Evolutionary conservation across 2,329 filamentous ascomycete species (phyloP).

Genomic region (Neonectria faginata): DNA sequence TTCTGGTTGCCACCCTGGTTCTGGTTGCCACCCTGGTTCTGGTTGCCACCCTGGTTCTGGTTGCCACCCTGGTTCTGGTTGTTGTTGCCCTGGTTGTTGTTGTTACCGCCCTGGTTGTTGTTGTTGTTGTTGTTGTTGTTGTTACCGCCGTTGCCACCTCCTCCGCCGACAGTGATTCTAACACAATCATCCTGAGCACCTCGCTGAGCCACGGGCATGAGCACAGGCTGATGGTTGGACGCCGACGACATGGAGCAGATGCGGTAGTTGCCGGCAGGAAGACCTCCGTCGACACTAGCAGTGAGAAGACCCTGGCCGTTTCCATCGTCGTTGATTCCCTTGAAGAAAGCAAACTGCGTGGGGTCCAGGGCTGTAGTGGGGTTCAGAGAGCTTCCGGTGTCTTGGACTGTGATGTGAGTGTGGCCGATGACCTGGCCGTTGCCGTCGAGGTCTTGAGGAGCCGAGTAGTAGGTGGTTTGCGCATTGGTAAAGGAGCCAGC

Average conservation of each 20-base stretch:
- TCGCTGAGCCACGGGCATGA: conserved; percentile 76
- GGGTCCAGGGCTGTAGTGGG: conserved; percentile 66
- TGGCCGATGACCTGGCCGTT: conserved; percentile 67
- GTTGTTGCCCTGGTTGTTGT: conserved; percentile 25
- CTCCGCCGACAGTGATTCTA: conserved; percentile 66
- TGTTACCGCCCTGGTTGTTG: conserved; percentile 22
- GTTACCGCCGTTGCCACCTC: conserved; percentile 29
- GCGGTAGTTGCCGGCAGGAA: conserved; percentile 73
- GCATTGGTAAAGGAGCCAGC: conserved; percentile 73
- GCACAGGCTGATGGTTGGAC: conserved; percentile 74
- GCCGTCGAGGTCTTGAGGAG: conserved; percentile 65
- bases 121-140: conserved; percentile 28
- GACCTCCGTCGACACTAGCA: conserved; percentile 66
- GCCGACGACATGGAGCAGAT: conserved; percentile 72
- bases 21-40: conserved; percentile 7
- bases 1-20: conserved; percentile 14
- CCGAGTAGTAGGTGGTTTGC: conserved; percentile 69
- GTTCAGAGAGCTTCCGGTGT: conserved; percentile 63
- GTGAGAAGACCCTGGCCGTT: conserved; percentile 66
- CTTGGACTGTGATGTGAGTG: conserved; percentile 70
- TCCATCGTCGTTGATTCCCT: conserved; percentile 73
- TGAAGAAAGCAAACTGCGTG: conserved; percentile 70
- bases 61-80: conserved; percentile 22
- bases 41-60: conserved; percentile 21
- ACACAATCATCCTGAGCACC: conserved; percentile 75